These are phyloP conservation scores for Fusarium oligoseptatum DNA, from an alignment of 2,329 filamentous ascomycete genomes.

Conservation along the genomic window DNA sequence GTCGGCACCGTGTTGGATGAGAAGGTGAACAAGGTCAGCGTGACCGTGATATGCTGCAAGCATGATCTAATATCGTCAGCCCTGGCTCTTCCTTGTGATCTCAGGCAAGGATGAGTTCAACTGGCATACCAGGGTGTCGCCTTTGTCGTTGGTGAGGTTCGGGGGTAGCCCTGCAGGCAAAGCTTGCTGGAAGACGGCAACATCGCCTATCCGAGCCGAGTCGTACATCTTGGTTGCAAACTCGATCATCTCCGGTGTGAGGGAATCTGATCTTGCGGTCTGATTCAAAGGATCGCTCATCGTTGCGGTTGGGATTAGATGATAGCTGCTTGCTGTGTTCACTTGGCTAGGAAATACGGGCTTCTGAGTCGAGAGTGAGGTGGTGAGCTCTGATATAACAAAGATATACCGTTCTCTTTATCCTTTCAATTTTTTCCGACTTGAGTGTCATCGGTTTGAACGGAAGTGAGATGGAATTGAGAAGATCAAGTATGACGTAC, in stretches of 20 bases:
- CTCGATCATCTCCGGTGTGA: slow-evolving; percentile 75
- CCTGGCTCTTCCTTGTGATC: background rate
- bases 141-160: slow-evolving; percentile 80
- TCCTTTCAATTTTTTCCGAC: background rate
- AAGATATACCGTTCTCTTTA: background rate
- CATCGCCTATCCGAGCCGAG: slow-evolving; percentile 71
- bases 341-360: background rate
- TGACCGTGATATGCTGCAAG: slow-evolving; percentile 79
- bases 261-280: slow-evolving; percentile 31
- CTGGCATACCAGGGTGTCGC: slow-evolving; percentile 74
- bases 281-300: slow-evolving; percentile 36
- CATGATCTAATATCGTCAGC: slow-evolving; percentile 68
- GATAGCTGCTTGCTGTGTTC: background rate
- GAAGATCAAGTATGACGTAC: slow-evolving; percentile 28
- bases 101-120: background rate
- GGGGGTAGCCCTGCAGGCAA: slow-evolving; percentile 74
- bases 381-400: background rate
- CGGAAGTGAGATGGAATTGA: slow-evolving; percentile 1
- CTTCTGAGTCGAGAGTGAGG: background rate
- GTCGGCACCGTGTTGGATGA: slow-evolving; percentile 74
- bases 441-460: background rate
- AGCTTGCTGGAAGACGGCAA: slow-evolving; percentile 71
- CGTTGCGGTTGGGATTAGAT: background rate
- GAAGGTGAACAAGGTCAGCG: slow-evolving; percentile 68
- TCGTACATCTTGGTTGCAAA: slow-evolving; percentile 77